These are phyloP conservation scores for Ephemerocybe angulata DNA, from an alignment of 768 basidiomycete species.

Conservation along the genomic window DNA sequence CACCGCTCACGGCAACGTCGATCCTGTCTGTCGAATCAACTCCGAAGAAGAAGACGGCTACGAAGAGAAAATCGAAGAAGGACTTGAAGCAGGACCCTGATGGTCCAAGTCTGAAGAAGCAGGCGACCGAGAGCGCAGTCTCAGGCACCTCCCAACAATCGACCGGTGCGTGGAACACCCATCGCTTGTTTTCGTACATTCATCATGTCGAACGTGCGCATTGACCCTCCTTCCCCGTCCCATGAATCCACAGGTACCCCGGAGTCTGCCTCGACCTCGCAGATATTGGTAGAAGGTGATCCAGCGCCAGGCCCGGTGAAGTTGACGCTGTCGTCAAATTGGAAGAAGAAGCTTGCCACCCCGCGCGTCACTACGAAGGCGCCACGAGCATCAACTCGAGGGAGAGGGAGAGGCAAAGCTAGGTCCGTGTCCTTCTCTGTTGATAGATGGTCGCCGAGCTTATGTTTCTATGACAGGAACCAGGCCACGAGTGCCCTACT, in stretches of 20 bases:
- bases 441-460: conserved; percentile 7
- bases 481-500: conserved; percentile 27
- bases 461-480: conserved; percentile 22
- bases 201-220: too few species aligned
- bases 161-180: conserved; percentile 33
- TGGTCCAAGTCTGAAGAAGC: conserved; percentile 34
- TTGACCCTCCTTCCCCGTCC: too few species aligned
- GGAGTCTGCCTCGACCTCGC: conserved; percentile 18
- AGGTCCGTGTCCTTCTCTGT: conserved; percentile 27
- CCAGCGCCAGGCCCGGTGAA: conserved; percentile 15
- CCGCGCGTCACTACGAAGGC: conserved; percentile 41
- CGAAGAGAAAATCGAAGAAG: conserved; percentile 53
- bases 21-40: conserved; percentile 29
- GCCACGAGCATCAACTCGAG: too few species aligned
- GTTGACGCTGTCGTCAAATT: conserved; percentile 30
- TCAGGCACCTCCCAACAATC: conserved; percentile 16
- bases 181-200: conserved; percentile 36
- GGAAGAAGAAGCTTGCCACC: conserved; percentile 41
- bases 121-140: conserved; percentile 40
- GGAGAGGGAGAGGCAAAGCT: conserved; percentile 31
- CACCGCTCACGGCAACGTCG: conserved; percentile 18
- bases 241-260: conserved; percentile 29
- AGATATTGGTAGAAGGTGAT: conserved; percentile 15
- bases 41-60: conserved; percentile 48
- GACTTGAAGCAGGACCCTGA: conserved; percentile 43